Conservation (phyloP, 345 rosid species). For the Euphorbia peplus region DNA sequence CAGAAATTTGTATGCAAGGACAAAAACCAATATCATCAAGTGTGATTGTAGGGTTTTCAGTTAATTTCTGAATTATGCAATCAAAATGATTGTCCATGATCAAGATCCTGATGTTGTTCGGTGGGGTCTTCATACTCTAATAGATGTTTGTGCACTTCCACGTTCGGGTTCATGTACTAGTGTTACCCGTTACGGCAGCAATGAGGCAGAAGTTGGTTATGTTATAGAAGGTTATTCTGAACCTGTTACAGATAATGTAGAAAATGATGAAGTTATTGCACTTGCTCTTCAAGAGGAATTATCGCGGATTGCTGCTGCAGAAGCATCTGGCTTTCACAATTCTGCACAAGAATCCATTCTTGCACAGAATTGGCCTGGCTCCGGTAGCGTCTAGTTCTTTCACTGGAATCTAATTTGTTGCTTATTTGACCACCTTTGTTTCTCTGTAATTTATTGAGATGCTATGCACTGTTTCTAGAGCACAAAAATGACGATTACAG, state of each 20-base stretch:
- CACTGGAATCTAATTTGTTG: not conserved
- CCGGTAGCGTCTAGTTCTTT: constrained; percentile 27
- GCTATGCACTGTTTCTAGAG: constrained; percentile 28
- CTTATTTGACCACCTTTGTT: constrained; percentile 1
- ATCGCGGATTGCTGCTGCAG: constrained; percentile 54
- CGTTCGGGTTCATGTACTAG: constrained; percentile 48
- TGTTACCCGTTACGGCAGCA: constrained; percentile 48
- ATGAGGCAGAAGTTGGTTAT: constrained; percentile 41
- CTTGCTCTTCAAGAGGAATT: constrained; percentile 71
- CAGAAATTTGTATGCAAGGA: not conserved
- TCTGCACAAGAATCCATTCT: constrained; percentile 46
- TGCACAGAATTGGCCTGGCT: constrained; percentile 57
- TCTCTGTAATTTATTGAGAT: constrained; percentile 7
- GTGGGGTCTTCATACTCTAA: constrained; percentile 66
- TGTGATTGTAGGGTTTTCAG: not conserved
- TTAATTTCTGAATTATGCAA: constrained; percentile 3
- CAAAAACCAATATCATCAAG: not conserved
- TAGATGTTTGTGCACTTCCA: constrained; percentile 55
- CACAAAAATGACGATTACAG: constrained; percentile 17
- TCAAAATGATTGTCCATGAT: constrained; percentile 35
- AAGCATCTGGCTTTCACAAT: constrained; percentile 40
- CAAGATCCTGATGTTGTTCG: constrained; percentile 71
- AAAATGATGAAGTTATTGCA: constrained; percentile 78
- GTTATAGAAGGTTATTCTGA: constrained; percentile 55
- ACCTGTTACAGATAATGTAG: constrained; percentile 35